Evolutionary conservation across 768 basidiomycete genomes (phyloP).

Genomic region (Agrocybe praecox): DNA sequence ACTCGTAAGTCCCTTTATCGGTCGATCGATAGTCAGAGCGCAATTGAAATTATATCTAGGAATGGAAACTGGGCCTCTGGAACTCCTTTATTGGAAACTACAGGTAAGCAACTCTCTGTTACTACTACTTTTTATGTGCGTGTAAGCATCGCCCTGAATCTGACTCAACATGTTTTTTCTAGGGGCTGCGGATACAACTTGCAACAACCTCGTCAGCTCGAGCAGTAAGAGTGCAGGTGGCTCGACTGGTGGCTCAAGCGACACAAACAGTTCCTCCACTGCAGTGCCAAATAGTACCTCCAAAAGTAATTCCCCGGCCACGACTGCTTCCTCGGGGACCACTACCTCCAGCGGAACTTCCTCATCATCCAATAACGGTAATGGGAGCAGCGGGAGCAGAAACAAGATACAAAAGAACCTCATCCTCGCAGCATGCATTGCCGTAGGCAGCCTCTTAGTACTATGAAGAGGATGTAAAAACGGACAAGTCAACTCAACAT

Average conservation of each 20-base stretch:
- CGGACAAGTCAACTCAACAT: neutral
- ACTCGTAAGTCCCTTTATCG: constrained; percentile 37
- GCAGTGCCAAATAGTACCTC: neutral
- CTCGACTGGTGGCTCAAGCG: neutral
- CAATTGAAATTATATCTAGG: constrained; percentile 23
- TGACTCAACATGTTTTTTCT: neutral
- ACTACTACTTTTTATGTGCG: neutral
- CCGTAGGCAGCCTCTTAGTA: neutral
- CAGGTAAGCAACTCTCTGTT: constrained; percentile 8
- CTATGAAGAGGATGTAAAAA: neutral
- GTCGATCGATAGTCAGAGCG: neutral
- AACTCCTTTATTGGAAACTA: constrained; percentile 27
- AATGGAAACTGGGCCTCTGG: constrained; percentile 36
- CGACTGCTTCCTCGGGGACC: neutral
- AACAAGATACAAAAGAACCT: neutral
- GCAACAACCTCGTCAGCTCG: constrained; percentile 26
- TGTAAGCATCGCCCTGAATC: neutral
- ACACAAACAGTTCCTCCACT: neutral
- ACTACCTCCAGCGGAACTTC: neutral
- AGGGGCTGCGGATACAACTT: constrained; percentile 31
- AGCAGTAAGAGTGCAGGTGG: constrained; percentile 7
- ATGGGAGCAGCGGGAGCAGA: neutral
- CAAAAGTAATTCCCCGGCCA: too few species aligned
- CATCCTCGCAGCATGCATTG: neutral
- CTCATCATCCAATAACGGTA: neutral